Base-by-base conservation (phyloP, 495 filamentous ascomycete genomes). In the Penicillium riverlandense region DNA sequence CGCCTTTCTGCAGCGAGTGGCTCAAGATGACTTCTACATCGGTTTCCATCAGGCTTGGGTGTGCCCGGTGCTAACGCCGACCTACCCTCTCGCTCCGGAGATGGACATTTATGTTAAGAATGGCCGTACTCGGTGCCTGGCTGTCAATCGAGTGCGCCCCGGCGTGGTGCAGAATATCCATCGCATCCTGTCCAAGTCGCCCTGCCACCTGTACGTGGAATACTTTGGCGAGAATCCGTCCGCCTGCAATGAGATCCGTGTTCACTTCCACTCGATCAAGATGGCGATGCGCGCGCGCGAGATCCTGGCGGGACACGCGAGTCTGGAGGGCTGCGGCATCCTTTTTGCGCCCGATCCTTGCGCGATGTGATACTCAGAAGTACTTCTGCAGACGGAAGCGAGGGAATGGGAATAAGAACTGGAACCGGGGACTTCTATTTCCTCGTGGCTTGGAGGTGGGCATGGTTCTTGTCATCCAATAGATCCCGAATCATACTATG, bases 211-310 rank as follows among this genome's bases (percentile, higher is more conserved):
- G 0, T 47, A 53, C 15, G 16, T 65, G n/a, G 64, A 63, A 33
- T 41, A 40, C 15, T 38, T 60, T 22, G 40, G 54, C 2, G 55
- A 60, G n/a, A 51, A 47, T 22, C 22, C 4, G 41, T 16, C 1
- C 12, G 7, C 8, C 34, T 29, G 12, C 47, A 50, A 22, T 0
- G 47, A 52, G 35, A 35, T 55, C 28, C 48, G 22, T 16, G 12
- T 67, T 30, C 59, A 54, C 1, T 65, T 67, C 40, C 42, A 58
- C 35, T 66, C 61, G 4, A 59, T 69, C 38, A 59, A 55, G 33
- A 45, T 40, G 27, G 61, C 63, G 2, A 34, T 46, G 1, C 31
- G 12, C 28, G 63, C 53, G 12, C 54, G 44, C 28, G 32, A 44
- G 4, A 36, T 47, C 2, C 42, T 66, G 29, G 29, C 35, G 0